Percentiles rank a stretch among this genome's conserved stretches.
phyloP scores from a whole-genome alignment of 345 rosid genomes.

The Syzygium oleosum region DNA sequence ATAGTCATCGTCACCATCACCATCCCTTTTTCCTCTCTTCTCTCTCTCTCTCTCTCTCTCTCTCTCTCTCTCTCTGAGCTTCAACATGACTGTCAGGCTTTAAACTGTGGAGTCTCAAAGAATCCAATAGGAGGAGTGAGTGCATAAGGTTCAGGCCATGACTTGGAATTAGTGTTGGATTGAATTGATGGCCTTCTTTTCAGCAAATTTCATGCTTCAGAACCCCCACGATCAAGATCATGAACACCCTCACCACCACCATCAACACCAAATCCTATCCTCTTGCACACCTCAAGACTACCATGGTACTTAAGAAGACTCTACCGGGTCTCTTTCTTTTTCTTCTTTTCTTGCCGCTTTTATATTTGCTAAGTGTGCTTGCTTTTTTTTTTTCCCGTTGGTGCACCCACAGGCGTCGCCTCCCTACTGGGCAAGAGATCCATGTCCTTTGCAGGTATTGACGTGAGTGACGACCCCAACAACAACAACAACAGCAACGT shows the following conservation, averaged over 20 bases:
- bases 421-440: slow-evolving; percentile 82
- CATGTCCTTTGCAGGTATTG: slow-evolving; percentile 56
- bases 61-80: slow-evolving; percentile 1
- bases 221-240: slow-evolving; percentile 56
- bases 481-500: slow-evolving; percentile 4
- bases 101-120: background rate
- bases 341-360: background rate
- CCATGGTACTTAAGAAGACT: slow-evolving; percentile 40
- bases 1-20: background rate
- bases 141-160: background rate
- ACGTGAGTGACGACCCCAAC: slow-evolving; percentile 36
- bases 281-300: slow-evolving; percentile 66
- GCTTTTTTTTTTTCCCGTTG: background rate
- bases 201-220: slow-evolving; percentile 83
- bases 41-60: slow-evolving; percentile 1
- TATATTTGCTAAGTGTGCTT: background rate
- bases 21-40: slow-evolving; percentile 6
- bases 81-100: background rate
- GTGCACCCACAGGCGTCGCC: slow-evolving; percentile 49
- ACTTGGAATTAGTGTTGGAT: slow-evolving; percentile 29
- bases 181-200: slow-evolving; percentile 88
- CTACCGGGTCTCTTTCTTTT: background rate
- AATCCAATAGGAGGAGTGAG: background rate
- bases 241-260: slow-evolving; percentile 40
- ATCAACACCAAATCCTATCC: slow-evolving; percentile 63